phyloP scores from a whole-genome alignment of 192 early-diverging fungal genomes.

The Coemansia asiatica region DNA sequence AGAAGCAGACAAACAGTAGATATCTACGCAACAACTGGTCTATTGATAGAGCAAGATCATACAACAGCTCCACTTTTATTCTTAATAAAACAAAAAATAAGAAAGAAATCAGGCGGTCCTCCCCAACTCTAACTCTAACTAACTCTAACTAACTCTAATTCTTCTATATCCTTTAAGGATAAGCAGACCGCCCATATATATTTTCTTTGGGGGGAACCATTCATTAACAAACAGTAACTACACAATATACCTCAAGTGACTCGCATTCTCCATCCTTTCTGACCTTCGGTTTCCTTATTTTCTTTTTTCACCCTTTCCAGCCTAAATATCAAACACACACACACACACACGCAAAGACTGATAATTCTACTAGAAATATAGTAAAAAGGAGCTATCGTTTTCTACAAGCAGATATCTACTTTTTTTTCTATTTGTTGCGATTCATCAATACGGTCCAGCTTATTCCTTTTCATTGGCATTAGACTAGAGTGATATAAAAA shows the following conservation, averaged over 20 bases:
- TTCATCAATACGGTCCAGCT: not conserved
- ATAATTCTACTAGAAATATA: too few species aligned
- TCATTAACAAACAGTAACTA: not conserved
- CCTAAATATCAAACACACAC: too few species aligned
- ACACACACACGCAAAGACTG: too few species aligned
- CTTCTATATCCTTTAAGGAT: not conserved
- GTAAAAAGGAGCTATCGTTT: not conserved
- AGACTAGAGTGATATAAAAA: too few species aligned
- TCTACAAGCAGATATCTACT: not conserved
- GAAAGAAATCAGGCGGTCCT: not conserved
- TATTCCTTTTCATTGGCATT: not conserved
- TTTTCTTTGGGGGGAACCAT: not conserved
- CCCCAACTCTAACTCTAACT: not conserved
- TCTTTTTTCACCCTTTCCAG: not conserved
- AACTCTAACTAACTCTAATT: too few species aligned
- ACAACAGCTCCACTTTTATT: too few species aligned
- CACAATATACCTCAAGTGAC: not conserved
- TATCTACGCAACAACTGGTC: too few species aligned
- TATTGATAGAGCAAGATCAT: too few species aligned
- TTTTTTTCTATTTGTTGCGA: too few species aligned
- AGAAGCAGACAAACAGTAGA: too few species aligned
- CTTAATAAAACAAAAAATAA: not conserved
- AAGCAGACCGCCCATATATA: too few species aligned
- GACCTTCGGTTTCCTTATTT: not conserved
- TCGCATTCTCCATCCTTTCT: too few species aligned